Evolutionary conservation across 139 green algal species (phyloP).

Genomic region (Yamagishiella unicocca): DNA sequence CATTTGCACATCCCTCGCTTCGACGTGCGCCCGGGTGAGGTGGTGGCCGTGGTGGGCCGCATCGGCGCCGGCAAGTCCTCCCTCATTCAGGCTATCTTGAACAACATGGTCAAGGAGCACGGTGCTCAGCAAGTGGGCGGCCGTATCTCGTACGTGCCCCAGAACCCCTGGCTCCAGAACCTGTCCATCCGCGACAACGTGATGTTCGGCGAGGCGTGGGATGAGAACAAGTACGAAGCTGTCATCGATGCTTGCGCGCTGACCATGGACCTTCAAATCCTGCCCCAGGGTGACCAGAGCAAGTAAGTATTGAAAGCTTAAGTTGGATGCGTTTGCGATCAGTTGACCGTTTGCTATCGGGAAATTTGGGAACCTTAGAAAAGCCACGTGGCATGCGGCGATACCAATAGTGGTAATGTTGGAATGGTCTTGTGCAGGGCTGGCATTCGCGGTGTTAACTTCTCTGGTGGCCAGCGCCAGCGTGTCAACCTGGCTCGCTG

Average conservation of each 20-base stretch:
- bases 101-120: slow-evolving; percentile 64
- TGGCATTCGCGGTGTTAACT: slow-evolving; percentile 71
- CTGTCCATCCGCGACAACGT: slow-evolving; percentile 77
- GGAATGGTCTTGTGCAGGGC: slow-evolving; percentile 33
- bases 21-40: slow-evolving; percentile 52
- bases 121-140: slow-evolving; percentile 51
- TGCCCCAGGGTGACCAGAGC: slow-evolving; percentile 62
- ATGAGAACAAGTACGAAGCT: slow-evolving; percentile 61
- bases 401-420: not conserved
- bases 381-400: too few relatives aligned
- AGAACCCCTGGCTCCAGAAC: slow-evolving; percentile 82
- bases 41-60: slow-evolving; percentile 70
- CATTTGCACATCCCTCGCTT: slow-evolving; percentile 60
- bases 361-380: too few relatives aligned
- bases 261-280: slow-evolving; percentile 70
- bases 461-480: slow-evolving; percentile 70
- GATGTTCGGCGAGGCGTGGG: slow-evolving; percentile 62
- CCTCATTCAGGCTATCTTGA: slow-evolving; percentile 65
- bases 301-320: slow-evolving; percentile 44
- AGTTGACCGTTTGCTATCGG: too few relatives aligned
- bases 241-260: slow-evolving; percentile 70
- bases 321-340: too few relatives aligned
- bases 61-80: slow-evolving; percentile 66
- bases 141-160: slow-evolving; percentile 56
- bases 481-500: slow-evolving; percentile 64